Base-by-base conservation (phyloP, 352 stramenopile species). In the Globisporangium canariense region DNA sequence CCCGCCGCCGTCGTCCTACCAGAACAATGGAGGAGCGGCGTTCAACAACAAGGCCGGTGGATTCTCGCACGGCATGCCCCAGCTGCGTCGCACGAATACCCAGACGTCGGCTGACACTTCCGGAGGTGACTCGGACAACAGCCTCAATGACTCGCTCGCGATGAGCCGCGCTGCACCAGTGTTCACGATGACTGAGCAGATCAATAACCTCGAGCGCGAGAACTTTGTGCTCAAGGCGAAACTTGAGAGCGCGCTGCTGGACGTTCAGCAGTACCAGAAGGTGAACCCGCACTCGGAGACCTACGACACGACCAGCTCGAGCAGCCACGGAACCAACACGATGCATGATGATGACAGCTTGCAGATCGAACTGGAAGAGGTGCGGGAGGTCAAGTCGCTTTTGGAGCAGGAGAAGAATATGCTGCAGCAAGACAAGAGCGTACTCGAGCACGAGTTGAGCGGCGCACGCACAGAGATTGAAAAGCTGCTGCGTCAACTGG, bases 161-260 rank as follows among this genome's bases (percentile, higher is more conserved):
- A 60, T 49, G 14, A 74, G 69, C 34, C 67, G 68, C 28, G 67
- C 68, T 52, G 76, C 79, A 36, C 74, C 77, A 0, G 76, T 88
- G 38, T 54, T 83, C 14, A 87, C 79, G 1, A 85, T 92, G 69
- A 90, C 79, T 4, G 79, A 90, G 66, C 83, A 92, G 66, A 56
- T 92, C 30, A 89, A 90, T 47, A 79, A 74, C 14, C 70, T 92
- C 7, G 83, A 92, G 55, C 79, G 83, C 0, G 83, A 92, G 59
- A 92, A 92, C 59, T 89, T 89, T 49, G 67, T 78, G 38, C 70
- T 92, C 46, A 77, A 82, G n/a, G 71, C 68, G 30, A 81, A 92
- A 60, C 69, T 92, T 11, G 72, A 82, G 40, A 73, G 55, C 28
- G 71, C 70, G 0, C 41, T 70, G 25, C 73, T 66, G 22, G 73